A percentile compares a stretch with the other conserved stretches of the same genome.
Conservation (phyloP, 2,329 filamentous ascomycete species). For the Fusarium bulbicola region DNA sequence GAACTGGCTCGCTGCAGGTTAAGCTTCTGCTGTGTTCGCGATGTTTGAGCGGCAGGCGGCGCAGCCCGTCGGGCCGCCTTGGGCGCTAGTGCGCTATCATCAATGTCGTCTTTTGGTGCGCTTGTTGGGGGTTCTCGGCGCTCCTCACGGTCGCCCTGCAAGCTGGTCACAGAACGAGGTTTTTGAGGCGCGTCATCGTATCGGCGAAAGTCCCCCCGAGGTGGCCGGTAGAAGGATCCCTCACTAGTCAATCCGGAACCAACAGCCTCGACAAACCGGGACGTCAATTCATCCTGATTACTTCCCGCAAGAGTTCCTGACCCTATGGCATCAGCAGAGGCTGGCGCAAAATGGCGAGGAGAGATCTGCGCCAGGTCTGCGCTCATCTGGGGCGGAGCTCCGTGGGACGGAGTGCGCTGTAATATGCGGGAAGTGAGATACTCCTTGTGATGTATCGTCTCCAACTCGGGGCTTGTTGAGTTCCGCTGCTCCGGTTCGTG, state of each 20-base stretch:
- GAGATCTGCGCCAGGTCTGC: conserved; percentile 58
- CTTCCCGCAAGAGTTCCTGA: conserved; percentile 42
- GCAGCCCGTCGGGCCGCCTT: conserved; percentile 53
- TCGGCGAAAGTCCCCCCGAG: conserved; percentile 44
- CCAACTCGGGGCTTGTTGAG: conserved; percentile 49
- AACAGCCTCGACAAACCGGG: conserved; percentile 65
- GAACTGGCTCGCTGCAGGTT: conserved; percentile 79
- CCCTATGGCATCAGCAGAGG: conserved; percentile 42
- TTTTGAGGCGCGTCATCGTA: conserved; percentile 49
- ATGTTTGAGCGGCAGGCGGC: conserved; percentile 62
- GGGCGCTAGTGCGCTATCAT: conserved; percentile 59
- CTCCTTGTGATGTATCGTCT: conserved; percentile 65
- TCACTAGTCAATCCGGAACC: conserved; percentile 60
- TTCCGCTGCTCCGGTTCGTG: conserved; percentile 16
- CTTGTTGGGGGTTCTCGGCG: conserved; percentile 29
- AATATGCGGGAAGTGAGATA: conserved; percentile 74
- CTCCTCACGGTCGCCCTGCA: conserved; percentile 41
- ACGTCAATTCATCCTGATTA: conserved; percentile 62
- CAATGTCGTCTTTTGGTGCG: conserved; percentile 44
- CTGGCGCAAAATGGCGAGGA: conserved; percentile 49
- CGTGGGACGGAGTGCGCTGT: conserved; percentile 69
- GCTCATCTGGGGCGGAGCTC: conserved; percentile 72
- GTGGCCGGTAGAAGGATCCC: conserved; percentile 60
- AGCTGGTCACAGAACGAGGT: conserved; percentile 54
- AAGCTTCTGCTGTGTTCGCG: conserved; percentile 78